Percentiles rank a stretch among this genome's conserved stretches.
phyloP scores from a whole-genome alignment of 2,329 filamentous ascomycete species.

The Tolypocladium amazonense region DNA sequence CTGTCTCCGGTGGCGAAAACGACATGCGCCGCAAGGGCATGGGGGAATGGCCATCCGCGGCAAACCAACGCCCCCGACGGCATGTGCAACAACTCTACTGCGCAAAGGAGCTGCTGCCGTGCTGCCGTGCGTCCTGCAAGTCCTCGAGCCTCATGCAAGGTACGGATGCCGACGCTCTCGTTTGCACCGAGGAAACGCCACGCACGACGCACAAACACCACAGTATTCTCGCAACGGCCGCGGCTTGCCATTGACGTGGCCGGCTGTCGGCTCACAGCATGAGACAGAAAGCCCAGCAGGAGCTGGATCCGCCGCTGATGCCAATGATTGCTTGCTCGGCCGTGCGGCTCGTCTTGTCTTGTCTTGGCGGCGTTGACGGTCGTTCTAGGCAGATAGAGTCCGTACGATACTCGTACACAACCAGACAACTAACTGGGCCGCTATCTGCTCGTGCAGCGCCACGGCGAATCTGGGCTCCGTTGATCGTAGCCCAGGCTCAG shows the following conservation, averaged over 20 bases:
- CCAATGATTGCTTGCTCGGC: too few species aligned
- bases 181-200: background rate
- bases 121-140: background rate
- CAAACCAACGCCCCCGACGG: background rate
- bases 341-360: background rate
- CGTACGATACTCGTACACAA: background rate
- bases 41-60: background rate
- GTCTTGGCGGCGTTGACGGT: background rate
- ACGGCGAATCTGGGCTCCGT: background rate
- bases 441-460: background rate
- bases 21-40: background rate
- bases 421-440: background rate
- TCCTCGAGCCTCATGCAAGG: background rate
- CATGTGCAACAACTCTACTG: background rate
- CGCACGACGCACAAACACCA: background rate
- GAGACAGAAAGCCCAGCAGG: background rate
- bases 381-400: background rate
- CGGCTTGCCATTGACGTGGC: background rate
- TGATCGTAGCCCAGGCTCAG: background rate
- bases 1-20: background rate
- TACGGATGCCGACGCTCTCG: background rate
- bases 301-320: background rate
- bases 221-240: background rate
- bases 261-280: background rate
- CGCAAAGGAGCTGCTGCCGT: background rate